phyloP scores from a whole-genome alignment of 2,329 filamentous ascomycete genomes.

The Graphilbum sp. region DNA sequence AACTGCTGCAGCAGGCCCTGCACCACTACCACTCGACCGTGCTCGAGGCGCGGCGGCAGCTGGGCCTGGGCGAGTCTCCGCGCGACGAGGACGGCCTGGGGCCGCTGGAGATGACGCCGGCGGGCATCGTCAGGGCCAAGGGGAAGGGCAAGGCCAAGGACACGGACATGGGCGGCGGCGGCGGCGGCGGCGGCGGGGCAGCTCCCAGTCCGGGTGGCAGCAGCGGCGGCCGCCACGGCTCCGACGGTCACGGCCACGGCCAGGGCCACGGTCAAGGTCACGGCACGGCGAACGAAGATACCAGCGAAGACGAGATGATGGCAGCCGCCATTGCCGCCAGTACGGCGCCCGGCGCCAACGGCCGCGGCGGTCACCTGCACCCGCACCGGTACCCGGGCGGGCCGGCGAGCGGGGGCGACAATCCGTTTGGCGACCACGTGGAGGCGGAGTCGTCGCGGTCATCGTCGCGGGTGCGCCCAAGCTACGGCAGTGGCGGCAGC shows the following conservation, averaged over 20 bases:
- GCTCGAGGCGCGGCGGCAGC: constrained; percentile 41
- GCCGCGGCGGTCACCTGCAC: neutral
- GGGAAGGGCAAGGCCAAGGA: constrained; percentile 10
- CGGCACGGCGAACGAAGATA: neutral
- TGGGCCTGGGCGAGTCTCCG: constrained; percentile 21
- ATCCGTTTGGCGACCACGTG: constrained; percentile 6
- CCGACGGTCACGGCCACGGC: constrained; percentile 11
- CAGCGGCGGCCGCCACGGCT: no score
- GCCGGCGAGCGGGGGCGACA: constrained; percentile 1
- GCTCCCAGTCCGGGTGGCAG: no score
- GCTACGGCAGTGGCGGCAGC: neutral
- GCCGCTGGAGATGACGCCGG: constrained; percentile 6
- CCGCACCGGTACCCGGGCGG: neutral
- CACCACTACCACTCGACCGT: constrained; percentile 75
- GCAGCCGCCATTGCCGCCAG: constrained; percentile 9
- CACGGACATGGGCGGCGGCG: no score
- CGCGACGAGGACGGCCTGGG: constrained; percentile 15
- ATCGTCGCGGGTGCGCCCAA: constrained; percentile 4
- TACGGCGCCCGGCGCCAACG: constrained; percentile 3
- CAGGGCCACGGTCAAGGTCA: constrained; percentile 13
- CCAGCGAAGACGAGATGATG: constrained; percentile 7
- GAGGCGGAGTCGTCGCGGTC: constrained; percentile 5
- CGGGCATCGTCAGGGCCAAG: constrained; percentile 14
- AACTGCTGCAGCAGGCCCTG: constrained; percentile 68
- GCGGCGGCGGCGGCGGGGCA: no score